Evolutionary conservation across 1,284 basidiomycete species (phyloP), one percentile per base, ranked within the genome.

Genomic region (Volvariella volvacea): DNA sequence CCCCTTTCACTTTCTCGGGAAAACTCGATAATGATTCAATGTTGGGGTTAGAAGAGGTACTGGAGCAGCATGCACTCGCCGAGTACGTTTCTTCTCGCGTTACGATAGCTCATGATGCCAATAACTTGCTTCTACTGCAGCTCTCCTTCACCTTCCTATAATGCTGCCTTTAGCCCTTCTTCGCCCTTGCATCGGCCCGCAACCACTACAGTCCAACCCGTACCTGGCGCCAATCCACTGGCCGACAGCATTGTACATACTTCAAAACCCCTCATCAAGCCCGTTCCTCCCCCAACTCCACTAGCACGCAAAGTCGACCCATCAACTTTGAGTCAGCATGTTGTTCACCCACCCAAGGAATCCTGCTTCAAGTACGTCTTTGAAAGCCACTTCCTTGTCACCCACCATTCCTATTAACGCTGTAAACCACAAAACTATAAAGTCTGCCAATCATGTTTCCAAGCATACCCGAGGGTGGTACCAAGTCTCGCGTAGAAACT

Each of bases 401-500:
- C n/a, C n/a, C 44, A 12, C 34, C 22, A 32, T 31, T 40, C 44
- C 33, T 22, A 43, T 48, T 49, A 48, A 45, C 25, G 12, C 12
- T 43, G 22, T 33, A 50, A 50, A 34, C 48, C 38, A 10, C 48
- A 38, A 28, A 2, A 10, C 19, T 21, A 22, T 12, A 14, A 25
- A 88, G 84, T 55, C 74, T 89, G 46, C 74, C 83, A 20, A 83
- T 91, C 52, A 70, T 92, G 59, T 82, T 92, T 30, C 86, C 92
- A 32, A 91, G 83, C 54, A 79, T 96, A 34, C 90, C 92, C 7
- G 76, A 83, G 52, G 67, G 71, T 32, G 92, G 92, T 20, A 87
- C 92, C n/a, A 94, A 95, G 65, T 92, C 89, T 41, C 80, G 92
- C 19, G 92, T 96, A 17, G 93, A 96, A 63, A 96, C 92, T 0